Conservation (phyloP, 139 green algal genomes). For the Micromonas commoda region DNA sequence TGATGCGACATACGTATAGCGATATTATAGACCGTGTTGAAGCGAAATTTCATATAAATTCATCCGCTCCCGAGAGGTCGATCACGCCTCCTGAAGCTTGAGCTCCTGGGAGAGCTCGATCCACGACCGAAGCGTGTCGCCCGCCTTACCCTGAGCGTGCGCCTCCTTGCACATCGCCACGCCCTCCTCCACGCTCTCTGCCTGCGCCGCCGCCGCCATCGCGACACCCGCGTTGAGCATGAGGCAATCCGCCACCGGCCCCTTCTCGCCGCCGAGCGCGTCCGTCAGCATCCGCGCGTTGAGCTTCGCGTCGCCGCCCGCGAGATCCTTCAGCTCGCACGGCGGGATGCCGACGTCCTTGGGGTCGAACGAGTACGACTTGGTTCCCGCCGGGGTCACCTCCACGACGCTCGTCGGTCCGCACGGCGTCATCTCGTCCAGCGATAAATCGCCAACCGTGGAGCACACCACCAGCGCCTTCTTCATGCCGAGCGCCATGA, state of each 20-base stretch:
- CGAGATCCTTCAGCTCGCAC: slow-evolving; percentile 84
- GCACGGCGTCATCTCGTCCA: slow-evolving; percentile 98
- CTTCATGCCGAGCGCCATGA: slow-evolving; percentile 64
- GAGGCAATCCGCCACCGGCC: slow-evolving; percentile 85
- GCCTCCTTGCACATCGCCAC: slow-evolving; percentile 78
- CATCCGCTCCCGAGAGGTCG: no score
- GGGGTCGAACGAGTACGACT: slow-evolving; percentile 42
- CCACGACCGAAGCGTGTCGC: slow-evolving; percentile 41
- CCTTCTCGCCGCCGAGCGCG: slow-evolving; percentile 74
- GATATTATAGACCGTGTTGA: background rate
- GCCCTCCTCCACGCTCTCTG: slow-evolving; percentile 62
- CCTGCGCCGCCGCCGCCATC: slow-evolving; percentile 69
- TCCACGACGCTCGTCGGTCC: slow-evolving; percentile 84
- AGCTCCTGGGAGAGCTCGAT: slow-evolving; percentile 36
- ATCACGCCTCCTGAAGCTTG: slow-evolving; percentile 8
- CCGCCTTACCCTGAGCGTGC: slow-evolving; percentile 43
- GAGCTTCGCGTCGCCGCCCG: slow-evolving; percentile 72
- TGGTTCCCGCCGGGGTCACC: slow-evolving; percentile 47
- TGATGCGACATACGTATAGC: background rate
- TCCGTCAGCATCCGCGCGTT: slow-evolving; percentile 76
- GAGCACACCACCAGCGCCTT: slow-evolving; percentile 93
- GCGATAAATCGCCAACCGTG: slow-evolving; percentile 82
- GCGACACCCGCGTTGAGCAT: slow-evolving; percentile 60
- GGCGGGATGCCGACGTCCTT: slow-evolving; percentile 78
- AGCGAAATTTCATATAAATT: no score